Base-by-base conservation (phyloP, 352 stramenopile species). In the Phytophthora colocasiae region DNA sequence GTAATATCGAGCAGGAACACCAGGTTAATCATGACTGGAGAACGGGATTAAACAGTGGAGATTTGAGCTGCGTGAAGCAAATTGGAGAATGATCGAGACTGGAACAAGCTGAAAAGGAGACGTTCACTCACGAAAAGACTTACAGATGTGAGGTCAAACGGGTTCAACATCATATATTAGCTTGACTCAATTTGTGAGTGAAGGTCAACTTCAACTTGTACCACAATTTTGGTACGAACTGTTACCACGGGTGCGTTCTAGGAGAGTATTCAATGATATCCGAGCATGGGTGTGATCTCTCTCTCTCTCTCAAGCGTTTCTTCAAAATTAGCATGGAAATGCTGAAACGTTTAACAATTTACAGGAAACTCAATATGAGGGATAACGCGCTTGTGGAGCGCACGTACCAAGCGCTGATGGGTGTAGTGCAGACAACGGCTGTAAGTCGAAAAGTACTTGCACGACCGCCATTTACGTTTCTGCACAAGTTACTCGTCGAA, bases 401-500 rank as follows among this genome's bases (percentile, higher is more conserved):
- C 43, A 89, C 81, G 39, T 93, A 92, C 39, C 66, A 85, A 27
- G 65, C 77, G 15, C 71, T 93, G n/a, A 71, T 91, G 22, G 53
- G 60, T 2, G 59, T 93, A 51, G 83, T 92, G 11, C 74, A 91
- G 39, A 91, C 83, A 5, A 92, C 83, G 4, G 82, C 80, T 4
- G 71, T 96, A 52, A 92, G 58, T 19, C 79, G 75, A 15, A 90
- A 88, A 58, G 84, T 94, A 22, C 68, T 96, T 4, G 45, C 66
- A 11, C 80, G 87, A 8, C 87, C 87, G 15, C 87, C 87, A 12
- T 96, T 96, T 56, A 91, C 86, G 3, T 94, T 96, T 36, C 58
- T 96, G 4, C 85, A 96, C 67, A 93, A 93, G 56, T 62, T 96
- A 2, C 71, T 93, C 5, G 64, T 92, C 7, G 84, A 93, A 50